Evolutionary conservation across 202 grass and related monocot genomes (phyloP), one percentile per base, ranked within the genome.

Genomic region (Elaeis oleifera): DNA sequence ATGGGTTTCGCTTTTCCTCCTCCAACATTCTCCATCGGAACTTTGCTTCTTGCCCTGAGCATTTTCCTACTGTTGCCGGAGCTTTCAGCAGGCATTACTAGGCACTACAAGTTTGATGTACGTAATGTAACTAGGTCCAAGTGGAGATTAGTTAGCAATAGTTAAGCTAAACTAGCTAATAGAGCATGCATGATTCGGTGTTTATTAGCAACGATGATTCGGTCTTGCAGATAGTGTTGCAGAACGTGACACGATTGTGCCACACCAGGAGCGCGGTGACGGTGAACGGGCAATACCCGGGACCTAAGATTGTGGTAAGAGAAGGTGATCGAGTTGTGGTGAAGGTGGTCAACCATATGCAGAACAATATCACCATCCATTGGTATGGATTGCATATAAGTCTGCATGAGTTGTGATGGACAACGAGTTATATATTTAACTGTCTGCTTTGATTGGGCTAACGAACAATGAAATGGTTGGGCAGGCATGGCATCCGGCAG

Each of bases 401-500:
- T 59, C 17, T 13, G 36, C 15, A 36, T 27, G 50, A 57, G 29
- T 39, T 27, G 52, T 1, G 49, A 18, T 24, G 18, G 20, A 44
- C 57, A 13, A 49, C 56, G 8, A 39, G 20, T 17, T 62, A 23
- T 53, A 7, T 56, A 16, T 24, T 19, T 36, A 31, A 31, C 6
- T 20, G 7, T 15, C 4, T 51, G 4, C 5, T 13, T 29, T 15
- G 7, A 24, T 15, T 4, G 9, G 19, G 2, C n/a, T 66, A 2
- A 50, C 9, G 36, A 39, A 39, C 7, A 39, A 39, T 11, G 32
- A 39, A 11, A 39, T 11, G 36, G 36, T 39, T 17, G 25, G 27
- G 53, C 78, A 90, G 90, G 90, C 90, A 90, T 69, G 90, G 90
- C 58, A 5, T 95, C 3, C 60, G 55, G 71, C 90, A 96, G 75